phyloP scores from a whole-genome alignment of 768 basidiomycete genomes.

The Hypholoma sublateritium region DNA sequence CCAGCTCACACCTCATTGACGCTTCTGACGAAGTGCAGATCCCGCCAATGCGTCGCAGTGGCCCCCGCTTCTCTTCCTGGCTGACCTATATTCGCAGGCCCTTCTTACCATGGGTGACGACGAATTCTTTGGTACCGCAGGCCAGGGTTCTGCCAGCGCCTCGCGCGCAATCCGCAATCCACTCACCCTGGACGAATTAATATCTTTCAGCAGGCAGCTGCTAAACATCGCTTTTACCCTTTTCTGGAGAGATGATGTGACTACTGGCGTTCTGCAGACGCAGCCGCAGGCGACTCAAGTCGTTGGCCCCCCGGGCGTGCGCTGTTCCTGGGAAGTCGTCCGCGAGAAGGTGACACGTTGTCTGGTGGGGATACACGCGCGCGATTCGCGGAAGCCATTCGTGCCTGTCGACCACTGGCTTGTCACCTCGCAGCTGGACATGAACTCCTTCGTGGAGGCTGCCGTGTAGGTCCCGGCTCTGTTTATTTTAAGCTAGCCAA shows the following conservation, averaged over 20 bases:
- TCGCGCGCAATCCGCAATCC: slow-evolving; percentile 58
- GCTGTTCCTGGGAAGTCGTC: slow-evolving; percentile 64
- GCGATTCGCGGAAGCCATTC: slow-evolving; percentile 88
- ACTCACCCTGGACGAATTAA: slow-evolving; percentile 78
- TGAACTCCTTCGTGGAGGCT: slow-evolving; percentile 76
- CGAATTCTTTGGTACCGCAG: slow-evolving; percentile 76
- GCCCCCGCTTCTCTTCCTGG: slow-evolving; percentile 74
- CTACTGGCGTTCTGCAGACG: slow-evolving; percentile 11
- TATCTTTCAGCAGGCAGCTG: slow-evolving; percentile 71
- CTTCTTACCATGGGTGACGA: slow-evolving; percentile 94
- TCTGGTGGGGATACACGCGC: slow-evolving; percentile 77
- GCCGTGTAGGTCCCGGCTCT: slow-evolving; percentile 57
- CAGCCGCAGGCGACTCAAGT: slow-evolving; percentile 9
- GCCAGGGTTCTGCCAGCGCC: background rate
- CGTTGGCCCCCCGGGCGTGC: slow-evolving; percentile 26
- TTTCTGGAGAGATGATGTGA: slow-evolving; percentile 46
- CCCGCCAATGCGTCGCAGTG: slow-evolving; percentile 47
- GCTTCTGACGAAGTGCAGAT: slow-evolving; percentile 31
- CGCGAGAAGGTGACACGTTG: slow-evolving; percentile 77
- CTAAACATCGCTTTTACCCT: slow-evolving; percentile 83
- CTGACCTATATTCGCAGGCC: slow-evolving; percentile 80
- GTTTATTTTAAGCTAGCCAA: background rate
- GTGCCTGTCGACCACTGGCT: slow-evolving; percentile 87
- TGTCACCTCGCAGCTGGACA: slow-evolving; percentile 46
- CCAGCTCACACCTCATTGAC: background rate